Conservation (phyloP, 2,329 filamentous ascomycete species). For the Diplocarpon rosae region DNA sequence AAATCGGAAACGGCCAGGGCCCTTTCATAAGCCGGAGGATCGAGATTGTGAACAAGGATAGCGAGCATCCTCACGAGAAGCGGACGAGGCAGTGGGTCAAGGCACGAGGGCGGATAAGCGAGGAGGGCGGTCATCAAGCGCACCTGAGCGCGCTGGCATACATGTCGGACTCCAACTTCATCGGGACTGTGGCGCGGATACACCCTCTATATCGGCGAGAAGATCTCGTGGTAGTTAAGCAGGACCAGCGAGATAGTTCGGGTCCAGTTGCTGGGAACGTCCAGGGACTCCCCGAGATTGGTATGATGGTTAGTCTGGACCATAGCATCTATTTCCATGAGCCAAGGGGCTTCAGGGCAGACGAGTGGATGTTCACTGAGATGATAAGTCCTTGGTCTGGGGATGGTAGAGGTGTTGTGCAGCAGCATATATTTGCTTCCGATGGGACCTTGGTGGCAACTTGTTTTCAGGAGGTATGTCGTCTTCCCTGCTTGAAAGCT, state of each 20-base stretch:
- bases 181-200: slow-evolving; percentile 73
- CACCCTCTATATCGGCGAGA: slow-evolving; percentile 72
- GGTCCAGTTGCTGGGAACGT: slow-evolving; percentile 28
- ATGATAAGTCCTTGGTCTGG: slow-evolving; percentile 74
- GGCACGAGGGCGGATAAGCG: slow-evolving; percentile 62
- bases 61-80: slow-evolving; percentile 48
- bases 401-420: slow-evolving; percentile 65
- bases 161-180: slow-evolving; percentile 87
- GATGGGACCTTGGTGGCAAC: slow-evolving; percentile 67
- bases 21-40: slow-evolving; percentile 49
- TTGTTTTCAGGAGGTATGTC: slow-evolving; percentile 61
- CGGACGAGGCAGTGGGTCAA: slow-evolving; percentile 65
- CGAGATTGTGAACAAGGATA: slow-evolving; percentile 42
- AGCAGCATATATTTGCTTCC: slow-evolving; percentile 59
- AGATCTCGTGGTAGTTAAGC: slow-evolving; percentile 29
- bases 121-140: slow-evolving; percentile 62
- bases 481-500: background rate
- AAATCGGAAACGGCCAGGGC: slow-evolving; percentile 21
- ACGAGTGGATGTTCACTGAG: slow-evolving; percentile 72
- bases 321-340: slow-evolving; percentile 63
- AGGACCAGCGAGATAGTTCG: background rate
- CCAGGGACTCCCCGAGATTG: slow-evolving; percentile 45
- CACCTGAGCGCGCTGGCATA: slow-evolving; percentile 86
- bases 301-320: slow-evolving; percentile 80
- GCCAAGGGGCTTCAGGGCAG: slow-evolving; percentile 44